Base-by-base conservation (phyloP, 257 asterid genomes). In the Misopates orontium region DNA sequence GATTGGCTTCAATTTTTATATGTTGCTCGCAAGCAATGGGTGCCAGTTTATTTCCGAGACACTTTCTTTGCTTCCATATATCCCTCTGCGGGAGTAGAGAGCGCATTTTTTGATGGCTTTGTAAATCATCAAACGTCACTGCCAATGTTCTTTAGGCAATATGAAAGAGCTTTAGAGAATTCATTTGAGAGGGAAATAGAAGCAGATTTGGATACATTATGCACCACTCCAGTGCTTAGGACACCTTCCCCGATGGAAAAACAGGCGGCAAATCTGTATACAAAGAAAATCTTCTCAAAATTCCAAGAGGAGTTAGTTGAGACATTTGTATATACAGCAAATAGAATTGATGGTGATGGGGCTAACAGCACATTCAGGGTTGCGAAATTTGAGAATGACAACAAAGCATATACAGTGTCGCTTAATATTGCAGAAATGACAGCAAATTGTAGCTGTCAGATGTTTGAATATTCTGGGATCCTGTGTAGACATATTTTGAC, bases 221-320 rank as follows among this genome's bases (percentile, higher is more conserved):
- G 85, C 78, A 81, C 90, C 76, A 79, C 87, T 17, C 91, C 93
- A n/a, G 70, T 80, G 71, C 85, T 87, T 67, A 84, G 78, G 81
- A 89, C 98, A 28, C 98, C 96, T 23, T 92, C 98, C 12, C 98
- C 98, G 11, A 92, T 92, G 98, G 98, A 92, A 62, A 81, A 87
- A 68, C 96, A 92, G 78, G 95, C 97, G 53, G 93, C 95, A 53
- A 77, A 47, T 71, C 65, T 82, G 42, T 92, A 89, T 66, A 89
- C 98, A 8, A 85, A 84, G 82, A 85, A 71, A 77, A 74, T 87
- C 42, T 92, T 92, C 79, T 77, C 84, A 31, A 84, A 81, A 71
- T 92, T 92, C 80, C 98, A 89, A 73, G 93, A 89, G 56, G 98
- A 92, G 78, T 71, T 92, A 64, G 98, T 92, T 16, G 97, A 92